These are phyloP conservation scores for Apodospora peruviana DNA, from an alignment of 495 filamentous ascomycete species.

Conservation along the genomic window DNA sequence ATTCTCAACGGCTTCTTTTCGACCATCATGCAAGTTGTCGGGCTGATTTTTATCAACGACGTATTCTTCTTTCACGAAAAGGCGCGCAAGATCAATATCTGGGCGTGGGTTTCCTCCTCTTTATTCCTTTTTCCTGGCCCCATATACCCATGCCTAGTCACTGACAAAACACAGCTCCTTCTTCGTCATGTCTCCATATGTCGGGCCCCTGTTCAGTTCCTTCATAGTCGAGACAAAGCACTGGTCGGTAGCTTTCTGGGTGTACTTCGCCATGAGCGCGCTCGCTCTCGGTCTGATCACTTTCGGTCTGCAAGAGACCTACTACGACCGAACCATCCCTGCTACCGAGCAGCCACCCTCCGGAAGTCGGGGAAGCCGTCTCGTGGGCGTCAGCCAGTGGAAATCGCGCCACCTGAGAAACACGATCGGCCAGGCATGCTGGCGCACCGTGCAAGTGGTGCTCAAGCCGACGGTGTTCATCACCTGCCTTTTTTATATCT, in stretches of 20 bases:
- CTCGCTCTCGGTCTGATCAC: constrained; percentile 43
- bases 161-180: constrained; percentile 19
- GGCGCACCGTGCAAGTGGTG: constrained; percentile 41
- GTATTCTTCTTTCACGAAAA: constrained; percentile 64
- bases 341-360: constrained; percentile 36
- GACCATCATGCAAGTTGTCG: constrained; percentile 46
- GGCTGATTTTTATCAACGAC: constrained; percentile 60
- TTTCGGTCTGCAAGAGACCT: constrained; percentile 54
- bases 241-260: constrained; percentile 52
- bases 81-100: constrained; percentile 58
- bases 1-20: constrained; percentile 62
- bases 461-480: constrained; percentile 48
- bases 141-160: background rate
- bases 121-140: background rate
- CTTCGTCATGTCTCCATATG: constrained; percentile 49
- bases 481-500: constrained; percentile 47
- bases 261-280: constrained; percentile 46
- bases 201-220: constrained; percentile 54
- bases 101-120: constrained; percentile 28
- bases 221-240: constrained; percentile 48
- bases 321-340: constrained; percentile 49
- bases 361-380: constrained; percentile 30
- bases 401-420: constrained; percentile 32
- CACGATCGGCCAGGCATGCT: constrained; percentile 39
- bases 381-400: constrained; percentile 46